Conservation (phyloP, 75 land plant genomes). For the Chamaecyparis obtusa region DNA sequence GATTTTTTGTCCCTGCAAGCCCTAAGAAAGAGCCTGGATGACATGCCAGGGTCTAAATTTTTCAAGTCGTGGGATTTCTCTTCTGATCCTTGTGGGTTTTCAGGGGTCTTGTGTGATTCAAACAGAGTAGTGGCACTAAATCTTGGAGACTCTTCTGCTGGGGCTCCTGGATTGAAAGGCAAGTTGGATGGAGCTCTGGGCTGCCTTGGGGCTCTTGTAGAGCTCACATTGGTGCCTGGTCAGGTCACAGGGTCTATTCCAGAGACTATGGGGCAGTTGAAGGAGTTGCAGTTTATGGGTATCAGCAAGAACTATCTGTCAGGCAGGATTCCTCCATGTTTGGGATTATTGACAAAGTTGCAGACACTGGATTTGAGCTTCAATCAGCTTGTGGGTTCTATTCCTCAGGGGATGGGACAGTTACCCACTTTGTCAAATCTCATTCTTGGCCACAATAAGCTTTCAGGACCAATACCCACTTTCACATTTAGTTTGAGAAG, state of each 20-base stretch:
- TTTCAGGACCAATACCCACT: conserved; percentile 57
- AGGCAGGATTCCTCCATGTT: conserved; percentile 41
- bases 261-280: conserved; percentile 26
- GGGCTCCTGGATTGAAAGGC: conserved; percentile 61
- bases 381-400: conserved; percentile 46
- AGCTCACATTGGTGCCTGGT: conserved; percentile 64
- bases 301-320: conserved; percentile 54
- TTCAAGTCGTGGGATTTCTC: conserved; percentile 62
- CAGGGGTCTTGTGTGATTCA: conserved; percentile 51
- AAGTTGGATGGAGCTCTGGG: conserved; percentile 48
- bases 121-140: conserved; percentile 46
- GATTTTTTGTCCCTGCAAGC: conserved; percentile 62
- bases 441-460: conserved; percentile 59
- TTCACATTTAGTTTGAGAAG: conserved; percentile 35
- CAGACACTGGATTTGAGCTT: conserved; percentile 64
- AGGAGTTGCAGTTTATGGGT: conserved; percentile 49
- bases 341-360: conserved; percentile 35
- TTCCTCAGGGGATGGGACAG: conserved; percentile 41
- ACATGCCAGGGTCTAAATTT: conserved; percentile 60
- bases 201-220: conserved; percentile 36
- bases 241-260: conserved; percentile 50
- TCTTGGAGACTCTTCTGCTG: conserved; percentile 62
- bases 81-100: conserved; percentile 18
- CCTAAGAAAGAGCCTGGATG: conserved; percentile 37
- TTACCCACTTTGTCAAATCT: conserved; percentile 46